Base-by-base conservation (phyloP, 768 basidiomycete genomes). In the Russula vinacea region DNA sequence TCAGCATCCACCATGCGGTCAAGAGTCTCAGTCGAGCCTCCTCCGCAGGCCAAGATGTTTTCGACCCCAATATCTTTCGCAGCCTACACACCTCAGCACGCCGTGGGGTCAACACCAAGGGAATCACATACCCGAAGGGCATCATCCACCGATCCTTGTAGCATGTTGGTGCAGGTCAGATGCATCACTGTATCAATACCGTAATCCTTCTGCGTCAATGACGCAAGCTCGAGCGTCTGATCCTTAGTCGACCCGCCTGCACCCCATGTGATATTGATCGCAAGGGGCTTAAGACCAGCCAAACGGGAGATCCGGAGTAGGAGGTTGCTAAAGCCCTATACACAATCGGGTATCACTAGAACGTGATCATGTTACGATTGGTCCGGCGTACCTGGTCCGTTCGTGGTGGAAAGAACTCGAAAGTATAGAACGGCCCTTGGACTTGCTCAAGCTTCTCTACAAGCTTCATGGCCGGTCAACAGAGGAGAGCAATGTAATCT, bases 121-220 rank as follows among this genome's bases (percentile, higher is more conserved):
- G n/a, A n/a, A 65, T 63, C 7, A 73, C 83, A 64, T 70, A 97
- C 96, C 76, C 83, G 82, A 52, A 99, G 76, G n/a, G 89, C 87
- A 56, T 85, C 83, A 71, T 97, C 91, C 6, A 99, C 85, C 74
- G 88, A 86, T 24, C 93, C 92, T 69, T 87, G 80, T 70, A 89
- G 84, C 89, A 98, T 95, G 75, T 98, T 97, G 37, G 97, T 98
- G 78, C 96, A 98, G 8, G 96, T 98, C 68, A 99, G 74, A 78
- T 99, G 97, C 73, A 99, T 79, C 65, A 97, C 83, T 1, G 93
- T 94, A 69, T 97, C 92, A 50, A 95, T 77, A 1, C 83, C 85
- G 74, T 91, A 83, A 60, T 86, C 84, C 19, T 79, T 77, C 73
- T 94, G 91, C 1, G 85, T 84, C 60, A 92, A 75, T 13, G 83